Evolutionary conservation across 179 eudicot species (phyloP).

Genomic region (Dionaea muscipula): DNA sequence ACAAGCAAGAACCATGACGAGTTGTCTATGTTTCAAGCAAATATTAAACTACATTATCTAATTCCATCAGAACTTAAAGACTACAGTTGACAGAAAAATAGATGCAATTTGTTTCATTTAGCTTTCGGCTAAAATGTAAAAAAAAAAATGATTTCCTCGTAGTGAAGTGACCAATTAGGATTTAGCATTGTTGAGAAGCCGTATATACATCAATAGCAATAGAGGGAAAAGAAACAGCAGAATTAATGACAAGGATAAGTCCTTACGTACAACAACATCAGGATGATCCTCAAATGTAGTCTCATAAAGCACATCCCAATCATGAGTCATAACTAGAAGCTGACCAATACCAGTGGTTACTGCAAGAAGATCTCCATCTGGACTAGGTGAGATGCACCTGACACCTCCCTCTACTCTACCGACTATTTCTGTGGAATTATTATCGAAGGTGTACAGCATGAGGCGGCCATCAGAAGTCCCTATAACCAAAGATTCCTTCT

Average conservation of each 20-base stretch:
- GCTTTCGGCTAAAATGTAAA: background rate
- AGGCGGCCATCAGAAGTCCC: slow-evolving; percentile 74
- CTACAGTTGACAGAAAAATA: background rate
- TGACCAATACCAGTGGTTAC: slow-evolving; percentile 76
- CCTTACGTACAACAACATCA: slow-evolving; percentile 73
- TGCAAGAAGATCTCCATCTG: slow-evolving; percentile 89
- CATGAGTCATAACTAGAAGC: slow-evolving; percentile 81
- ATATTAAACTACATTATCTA: background rate
- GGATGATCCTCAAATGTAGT: slow-evolving; percentile 47
- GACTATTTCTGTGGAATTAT: slow-evolving; percentile 55
- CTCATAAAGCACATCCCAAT: slow-evolving; percentile 87
- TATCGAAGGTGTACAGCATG: slow-evolving; percentile 54
- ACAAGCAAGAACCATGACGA: background rate
- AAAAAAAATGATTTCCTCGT: background rate
- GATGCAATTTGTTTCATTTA: background rate
- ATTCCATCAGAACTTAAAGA: no score
- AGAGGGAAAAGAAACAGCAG: background rate
- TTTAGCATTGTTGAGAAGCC: no score
- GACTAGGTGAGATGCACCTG: slow-evolving; percentile 79
- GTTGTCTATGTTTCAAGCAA: background rate
- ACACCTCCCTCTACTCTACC: slow-evolving; percentile 94
- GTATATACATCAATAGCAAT: no score
- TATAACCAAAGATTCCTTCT: slow-evolving; percentile 71
- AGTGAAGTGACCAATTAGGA: no score
- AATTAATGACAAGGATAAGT: slow-evolving; percentile 17